Evolutionary conservation across 768 basidiomycete species (phyloP).

Genomic region (Mycena amicta): DNA sequence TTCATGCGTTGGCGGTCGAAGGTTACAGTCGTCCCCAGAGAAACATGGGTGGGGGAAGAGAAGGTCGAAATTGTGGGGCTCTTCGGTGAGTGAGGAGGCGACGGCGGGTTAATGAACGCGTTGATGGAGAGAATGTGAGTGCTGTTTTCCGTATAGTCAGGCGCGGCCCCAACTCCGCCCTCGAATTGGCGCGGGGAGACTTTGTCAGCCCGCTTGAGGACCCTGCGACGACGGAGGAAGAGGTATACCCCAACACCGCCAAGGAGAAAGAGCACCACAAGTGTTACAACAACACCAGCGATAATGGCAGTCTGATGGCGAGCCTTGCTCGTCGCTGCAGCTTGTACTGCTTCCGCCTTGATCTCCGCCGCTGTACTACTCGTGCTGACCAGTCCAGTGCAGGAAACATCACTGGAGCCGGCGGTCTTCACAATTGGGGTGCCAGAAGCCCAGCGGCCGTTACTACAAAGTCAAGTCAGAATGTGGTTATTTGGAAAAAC

Average conservation of each 20-base stretch:
- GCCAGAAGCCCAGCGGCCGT: constrained; percentile 37
- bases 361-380: constrained; percentile 29
- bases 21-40: neutral
- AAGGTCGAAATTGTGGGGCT: constrained; percentile 2
- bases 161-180: constrained; percentile 5
- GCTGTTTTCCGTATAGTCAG: constrained; percentile 13
- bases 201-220: constrained; percentile 6
- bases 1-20: constrained; percentile 6
- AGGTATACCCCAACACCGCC: constrained; percentile 23
- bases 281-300: constrained; percentile 34
- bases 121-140: constrained; percentile 25
- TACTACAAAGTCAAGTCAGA: constrained; percentile 29
- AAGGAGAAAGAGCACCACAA: constrained; percentile 32
- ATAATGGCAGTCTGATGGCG: constrained; percentile 26
- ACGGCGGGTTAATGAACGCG: constrained; percentile 20
- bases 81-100: constrained; percentile 3
- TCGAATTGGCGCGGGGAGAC: constrained; percentile 18
- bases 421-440: constrained; percentile 31
- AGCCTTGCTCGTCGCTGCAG: constrained; percentile 12
- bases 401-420: constrained; percentile 35
- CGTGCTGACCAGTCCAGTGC: constrained; percentile 33
- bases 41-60: neutral
- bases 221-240: constrained; percentile 12
- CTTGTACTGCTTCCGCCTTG: constrained; percentile 19
- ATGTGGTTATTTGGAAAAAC: neutral